Percentiles rank a stretch among this genome's conserved stretches.
phyloP scores from a whole-genome alignment of 352 stramenopile species.

The Phytophthora ramorum region DNA sequence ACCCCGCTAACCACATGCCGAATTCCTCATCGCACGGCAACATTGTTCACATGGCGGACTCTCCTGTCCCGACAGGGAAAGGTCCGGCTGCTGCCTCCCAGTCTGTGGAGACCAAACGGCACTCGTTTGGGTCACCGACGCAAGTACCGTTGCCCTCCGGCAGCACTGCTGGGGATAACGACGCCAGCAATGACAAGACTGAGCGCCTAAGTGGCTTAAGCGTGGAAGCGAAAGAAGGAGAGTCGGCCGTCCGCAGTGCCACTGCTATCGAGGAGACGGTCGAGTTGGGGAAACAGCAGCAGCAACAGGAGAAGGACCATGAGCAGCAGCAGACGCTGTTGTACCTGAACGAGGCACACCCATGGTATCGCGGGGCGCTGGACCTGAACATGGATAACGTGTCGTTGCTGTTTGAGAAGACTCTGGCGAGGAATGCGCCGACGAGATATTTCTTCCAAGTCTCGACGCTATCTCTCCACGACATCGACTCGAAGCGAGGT shows the following conservation, averaged over 20 bases:
- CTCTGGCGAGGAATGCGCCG: conserved; percentile 73
- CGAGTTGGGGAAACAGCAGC: conserved; percentile 15
- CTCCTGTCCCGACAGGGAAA: conserved; percentile 29
- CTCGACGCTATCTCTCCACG: conserved; percentile 72
- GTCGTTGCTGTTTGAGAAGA: conserved; percentile 86
- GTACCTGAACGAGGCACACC: conserved; percentile 81
- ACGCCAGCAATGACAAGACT: conserved; percentile 15
- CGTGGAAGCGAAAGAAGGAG: conserved; percentile 33
- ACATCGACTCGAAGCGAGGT: conserved; percentile 84
- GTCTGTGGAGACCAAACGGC: conserved; percentile 19
- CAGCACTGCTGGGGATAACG: conserved; percentile 12
- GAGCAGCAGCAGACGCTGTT: conserved; percentile 60
- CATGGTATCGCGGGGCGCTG: conserved; percentile 81
- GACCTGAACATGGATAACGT: conserved; percentile 80
- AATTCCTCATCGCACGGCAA: conserved; percentile 63
- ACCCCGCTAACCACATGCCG: conserved; percentile 76
- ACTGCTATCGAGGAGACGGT: conserved; percentile 19
- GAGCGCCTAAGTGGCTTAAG: conserved; percentile 6
- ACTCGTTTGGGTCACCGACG: conserved; percentile 17
- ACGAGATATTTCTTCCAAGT: conserved; percentile 89
- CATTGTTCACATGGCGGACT: conserved; percentile 77
- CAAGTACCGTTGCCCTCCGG: background rate
- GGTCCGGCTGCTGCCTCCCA: conserved; percentile 4
- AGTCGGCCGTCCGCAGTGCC: conserved; percentile 16
- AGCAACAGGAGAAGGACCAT: conserved; percentile 24